Conservation (phyloP, 176 grass and related monocot species). For the Cymbopogon citratus region DNA sequence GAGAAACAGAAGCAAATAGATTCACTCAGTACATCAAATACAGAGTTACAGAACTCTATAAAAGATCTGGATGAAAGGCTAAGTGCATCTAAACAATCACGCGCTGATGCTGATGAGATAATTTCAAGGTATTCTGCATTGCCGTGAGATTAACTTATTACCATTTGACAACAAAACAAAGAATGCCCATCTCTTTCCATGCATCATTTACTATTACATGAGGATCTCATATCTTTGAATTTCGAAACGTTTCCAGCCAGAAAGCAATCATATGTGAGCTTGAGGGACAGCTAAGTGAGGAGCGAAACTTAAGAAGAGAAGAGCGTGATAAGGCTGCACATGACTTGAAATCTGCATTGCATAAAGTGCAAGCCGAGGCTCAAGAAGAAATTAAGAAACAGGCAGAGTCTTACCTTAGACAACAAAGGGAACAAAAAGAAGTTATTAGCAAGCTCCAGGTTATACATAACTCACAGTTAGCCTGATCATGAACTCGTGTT, state of each 20-base stretch:
- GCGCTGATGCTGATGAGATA: slow-evolving; percentile 80
- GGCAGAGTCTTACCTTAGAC: slow-evolving; percentile 53
- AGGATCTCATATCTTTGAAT: slow-evolving; percentile 1
- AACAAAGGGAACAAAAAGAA: slow-evolving; percentile 89
- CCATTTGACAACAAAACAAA: background rate
- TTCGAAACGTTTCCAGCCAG: slow-evolving; percentile 58
- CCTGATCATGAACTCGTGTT: background rate
- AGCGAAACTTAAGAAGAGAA: slow-evolving; percentile 85
- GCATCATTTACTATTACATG: background rate
- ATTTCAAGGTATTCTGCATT: slow-evolving; percentile 62
- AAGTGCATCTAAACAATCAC: slow-evolving; percentile 77
- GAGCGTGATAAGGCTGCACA: slow-evolving; percentile 76
- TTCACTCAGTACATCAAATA: slow-evolving; percentile 50
- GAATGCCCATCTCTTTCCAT: background rate
- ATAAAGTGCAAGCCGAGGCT: slow-evolving; percentile 59
- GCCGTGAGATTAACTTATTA: background rate
- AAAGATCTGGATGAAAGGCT: slow-evolving; percentile 91
- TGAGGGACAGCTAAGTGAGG: slow-evolving; percentile 72
- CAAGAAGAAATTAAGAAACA: slow-evolving; percentile 79
- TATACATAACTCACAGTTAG: slow-evolving; percentile 25
- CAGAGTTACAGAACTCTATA: slow-evolving; percentile 53
- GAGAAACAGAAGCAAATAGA: slow-evolving; percentile 67
- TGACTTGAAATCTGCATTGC: slow-evolving; percentile 78
- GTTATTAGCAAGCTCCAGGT: slow-evolving; percentile 91
- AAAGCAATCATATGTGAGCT: slow-evolving; percentile 84